Percentiles rank a stretch among this genome's conserved stretches.
phyloP scores from a whole-genome alignment of 306 rosid genomes.

The Trifolium pratense region DNA sequence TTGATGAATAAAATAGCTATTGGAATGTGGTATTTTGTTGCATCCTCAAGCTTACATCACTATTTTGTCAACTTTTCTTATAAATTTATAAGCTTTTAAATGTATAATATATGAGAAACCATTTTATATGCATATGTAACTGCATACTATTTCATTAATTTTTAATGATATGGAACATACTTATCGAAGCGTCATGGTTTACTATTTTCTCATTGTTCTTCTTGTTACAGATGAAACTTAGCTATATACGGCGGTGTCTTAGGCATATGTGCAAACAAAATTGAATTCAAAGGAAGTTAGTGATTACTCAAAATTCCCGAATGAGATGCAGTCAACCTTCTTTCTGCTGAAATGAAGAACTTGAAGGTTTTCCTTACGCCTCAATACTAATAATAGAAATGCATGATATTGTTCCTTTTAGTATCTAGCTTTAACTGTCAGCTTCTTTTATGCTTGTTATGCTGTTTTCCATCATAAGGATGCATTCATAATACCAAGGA shows the following conservation, averaged over 20 bases:
- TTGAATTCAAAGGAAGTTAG: slow-evolving; percentile 30
- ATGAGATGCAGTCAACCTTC: slow-evolving; percentile 50
- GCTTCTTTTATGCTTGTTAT: slow-evolving; percentile 10
- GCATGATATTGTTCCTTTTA: slow-evolving; percentile 32
- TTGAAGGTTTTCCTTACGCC: slow-evolving; percentile 48
- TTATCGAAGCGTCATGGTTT: slow-evolving; percentile 24
- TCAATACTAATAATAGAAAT: slow-evolving; percentile 11
- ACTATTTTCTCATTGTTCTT: slow-evolving; percentile 25
- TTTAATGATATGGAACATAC: slow-evolving; percentile 20
- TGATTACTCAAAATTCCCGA: slow-evolving; percentile 28
- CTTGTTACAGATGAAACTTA: slow-evolving; percentile 41
- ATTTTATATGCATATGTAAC: slow-evolving; percentile 24
- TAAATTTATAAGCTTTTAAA: background rate
- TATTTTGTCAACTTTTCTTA: slow-evolving; percentile 24
- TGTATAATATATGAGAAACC: slow-evolving; percentile 16
- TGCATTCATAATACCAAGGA: background rate
- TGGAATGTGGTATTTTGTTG: slow-evolving; percentile 15
- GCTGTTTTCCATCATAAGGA: slow-evolving; percentile 21
- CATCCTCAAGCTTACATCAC: slow-evolving; percentile 32
- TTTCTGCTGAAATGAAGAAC: slow-evolving; percentile 63
- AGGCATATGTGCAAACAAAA: slow-evolving; percentile 22
- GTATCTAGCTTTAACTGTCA: slow-evolving; percentile 11
- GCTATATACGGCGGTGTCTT: slow-evolving; percentile 16
- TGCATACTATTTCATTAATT: slow-evolving; percentile 13
- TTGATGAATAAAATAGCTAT: slow-evolving; percentile 3